Base-by-base conservation (phyloP, 805 yeast genomes). In the Vanderwaltozyma tropicalis region DNA sequence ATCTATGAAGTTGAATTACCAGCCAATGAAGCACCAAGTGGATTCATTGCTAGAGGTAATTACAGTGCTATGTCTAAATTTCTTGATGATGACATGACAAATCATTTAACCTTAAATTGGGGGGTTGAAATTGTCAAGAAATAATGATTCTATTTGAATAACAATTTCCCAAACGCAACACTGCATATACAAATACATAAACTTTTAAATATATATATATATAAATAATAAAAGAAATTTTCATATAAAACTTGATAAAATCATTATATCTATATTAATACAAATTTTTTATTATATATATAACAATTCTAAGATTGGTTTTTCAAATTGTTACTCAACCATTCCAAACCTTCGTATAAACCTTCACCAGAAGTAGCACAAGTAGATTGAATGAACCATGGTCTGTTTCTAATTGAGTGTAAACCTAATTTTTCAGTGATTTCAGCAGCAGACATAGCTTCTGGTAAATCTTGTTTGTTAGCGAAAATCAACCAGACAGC, bases 341-440 rank as follows among this genome's bases (percentile, higher is more conserved):
- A 87, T 72, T 87, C 95, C 64, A 87, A 78, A 75, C 96, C 96
- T 71, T 87, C 96, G 66, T 86, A 83, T 61, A 87, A 74, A 74
- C 97, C 97, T 65, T 88, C 96, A 72, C 97, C 98, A 46, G 97
- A 84, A 52, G 96, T 89, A 53, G 98, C 98, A 72, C 97, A 88
- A 48, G 97, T 85, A 52, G 98, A 86, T 72, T 89, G 96, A 64
- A 92, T 89, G 72, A 83, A 89, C 98, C 98, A 92, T 59, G 95
- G 95, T 71, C 97, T 85, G 73, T 88, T 95, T 74, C 95, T 83
- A 66, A 92, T 81, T 40, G 96, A 85, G 67, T 88, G 96, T 62
- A 89, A 80, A 49, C 96, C 96, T 59, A 89, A 77, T 69, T 86
- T 87, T 70, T 87, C 96, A 54, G 96, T 87, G 66, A 89, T 84